Evolutionary conservation across 495 filamentous ascomycete species (phyloP), one percentile per base, ranked within the genome.

Genomic region (Durotheca rogersii): DNA sequence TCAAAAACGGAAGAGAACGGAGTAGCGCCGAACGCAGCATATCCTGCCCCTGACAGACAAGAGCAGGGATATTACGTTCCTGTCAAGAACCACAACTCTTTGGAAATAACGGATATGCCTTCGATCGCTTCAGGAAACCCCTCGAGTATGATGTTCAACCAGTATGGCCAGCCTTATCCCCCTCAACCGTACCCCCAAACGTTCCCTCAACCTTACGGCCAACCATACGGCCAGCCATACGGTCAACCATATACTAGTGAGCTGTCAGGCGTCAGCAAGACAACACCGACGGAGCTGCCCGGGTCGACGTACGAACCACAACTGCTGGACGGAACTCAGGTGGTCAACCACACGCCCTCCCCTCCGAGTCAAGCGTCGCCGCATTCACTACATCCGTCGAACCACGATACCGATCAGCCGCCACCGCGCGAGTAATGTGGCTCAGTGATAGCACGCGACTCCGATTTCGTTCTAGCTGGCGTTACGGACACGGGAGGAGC

Each of bases 1-100:
- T 48, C 56, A 25, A 33, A 37, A 12, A 3, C 52, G 10, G 1
- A 41, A 6, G 47, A 44, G 7, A 47, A 25, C 14, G 18, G 23
- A 17, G 15, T 41, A 27, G 19, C 38, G 5, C 6, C 59, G 12
- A 49, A 39, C 30, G 12, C 53, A 17, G 30, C 40, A 7, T 19
- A 37, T 19, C n/a, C 7, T 7, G 9, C 46, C 20, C 43, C 51
- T 6, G 16, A 47, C 27, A 45, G 7, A 1, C 23, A 51, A 6
- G 50, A 47, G 12, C 54, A 60, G 7, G 62, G 56, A 43, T 63
- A 48, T 32, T 58, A 60, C 29, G 42, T 45, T 1, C 56, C 56
- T n/a, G 47, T 58, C 6, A 62, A 66, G 31, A 55, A 55, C 15
- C 45, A 48, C 2, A 55, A 15, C 38, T 51, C 52, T 1, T 46